Conservation (phyloP, 805 yeast species). For the Lachancea meyersii region DNA sequence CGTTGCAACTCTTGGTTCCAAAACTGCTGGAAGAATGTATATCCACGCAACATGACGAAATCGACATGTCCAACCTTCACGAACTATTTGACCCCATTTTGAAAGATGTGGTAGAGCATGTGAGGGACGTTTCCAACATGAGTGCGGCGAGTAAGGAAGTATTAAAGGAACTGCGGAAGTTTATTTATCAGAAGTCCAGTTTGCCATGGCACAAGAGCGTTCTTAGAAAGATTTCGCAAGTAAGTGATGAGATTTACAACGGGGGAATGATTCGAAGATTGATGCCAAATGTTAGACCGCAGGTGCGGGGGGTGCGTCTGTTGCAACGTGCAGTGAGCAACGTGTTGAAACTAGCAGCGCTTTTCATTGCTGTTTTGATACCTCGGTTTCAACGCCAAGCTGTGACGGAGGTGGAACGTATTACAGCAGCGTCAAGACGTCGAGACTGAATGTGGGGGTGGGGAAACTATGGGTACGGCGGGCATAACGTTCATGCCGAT, state of each 20-base stretch:
- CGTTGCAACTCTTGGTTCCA: conserved; percentile 5
- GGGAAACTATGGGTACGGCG: no score
- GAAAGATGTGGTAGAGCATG: background rate
- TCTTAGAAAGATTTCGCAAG: conserved; percentile 5
- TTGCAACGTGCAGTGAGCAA: conserved; percentile 15
- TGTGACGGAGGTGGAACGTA: background rate
- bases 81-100: conserved; percentile 6
- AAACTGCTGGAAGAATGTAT: conserved; percentile 6
- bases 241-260: conserved; percentile 2
- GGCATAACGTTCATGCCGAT: no score
- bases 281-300: conserved; percentile 19
- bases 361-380: conserved; percentile 20
- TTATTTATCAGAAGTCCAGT: conserved; percentile 2
- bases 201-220: conserved; percentile 5
- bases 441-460: conserved; percentile 3
- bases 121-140: background rate
- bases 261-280: conserved; percentile 13
- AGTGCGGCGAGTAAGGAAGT: background rate
- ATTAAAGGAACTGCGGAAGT: conserved; percentile 1
- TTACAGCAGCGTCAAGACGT: background rate
- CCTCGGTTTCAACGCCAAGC: conserved; percentile 17
- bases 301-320: conserved; percentile 1
- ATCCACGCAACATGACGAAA: conserved; percentile 6
- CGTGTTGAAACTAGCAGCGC: conserved; percentile 18
- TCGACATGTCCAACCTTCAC: background rate